Evolutionary conservation across 331 rosid species (phyloP).

Genomic region (Stylosanthes scabra): DNA sequence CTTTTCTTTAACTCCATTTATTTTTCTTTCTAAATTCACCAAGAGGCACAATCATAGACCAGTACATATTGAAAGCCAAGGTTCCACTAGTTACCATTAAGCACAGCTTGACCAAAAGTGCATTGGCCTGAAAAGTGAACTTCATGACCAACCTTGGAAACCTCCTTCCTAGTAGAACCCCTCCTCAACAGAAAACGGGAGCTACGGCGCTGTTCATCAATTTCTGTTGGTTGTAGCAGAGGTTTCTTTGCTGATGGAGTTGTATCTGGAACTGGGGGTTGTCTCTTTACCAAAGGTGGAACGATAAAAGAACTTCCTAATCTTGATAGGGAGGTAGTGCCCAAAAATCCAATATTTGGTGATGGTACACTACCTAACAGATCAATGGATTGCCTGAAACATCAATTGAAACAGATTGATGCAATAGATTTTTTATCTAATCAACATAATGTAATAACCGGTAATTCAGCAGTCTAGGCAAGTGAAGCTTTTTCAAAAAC

Average conservation of each 20-base stretch:
- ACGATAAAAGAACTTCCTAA: slow-evolving; percentile 81
- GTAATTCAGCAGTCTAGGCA: no score
- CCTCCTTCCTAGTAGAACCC: slow-evolving; percentile 52
- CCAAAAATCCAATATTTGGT: slow-evolving; percentile 84
- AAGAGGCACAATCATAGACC: background rate
- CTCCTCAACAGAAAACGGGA: slow-evolving; percentile 52
- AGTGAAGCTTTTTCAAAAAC: background rate
- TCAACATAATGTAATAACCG: no score
- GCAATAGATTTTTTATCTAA: no score
- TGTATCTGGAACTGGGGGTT: slow-evolving; percentile 72
- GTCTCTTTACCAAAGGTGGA: slow-evolving; percentile 69
- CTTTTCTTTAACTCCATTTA: background rate
- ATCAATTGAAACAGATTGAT: slow-evolving; percentile 14
- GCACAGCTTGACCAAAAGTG: slow-evolving; percentile 76
- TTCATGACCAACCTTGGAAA: slow-evolving; percentile 63
- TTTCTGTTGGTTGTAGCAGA: slow-evolving; percentile 45
- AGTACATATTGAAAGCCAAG: background rate
- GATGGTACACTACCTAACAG: slow-evolving; percentile 85
- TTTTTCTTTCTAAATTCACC: background rate
- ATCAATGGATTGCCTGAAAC: slow-evolving; percentile 95
- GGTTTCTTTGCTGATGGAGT: slow-evolving; percentile 55
- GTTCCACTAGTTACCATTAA: slow-evolving; percentile 64
- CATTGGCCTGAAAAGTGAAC: slow-evolving; percentile 69
- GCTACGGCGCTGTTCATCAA: slow-evolving; percentile 48
- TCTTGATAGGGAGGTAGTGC: slow-evolving; percentile 70